Evolutionary conservation across 2,329 filamentous ascomycete species (phyloP), one percentile per base, ranked within the genome.

Genomic region (Pseudogymnoascus sp.): DNA sequence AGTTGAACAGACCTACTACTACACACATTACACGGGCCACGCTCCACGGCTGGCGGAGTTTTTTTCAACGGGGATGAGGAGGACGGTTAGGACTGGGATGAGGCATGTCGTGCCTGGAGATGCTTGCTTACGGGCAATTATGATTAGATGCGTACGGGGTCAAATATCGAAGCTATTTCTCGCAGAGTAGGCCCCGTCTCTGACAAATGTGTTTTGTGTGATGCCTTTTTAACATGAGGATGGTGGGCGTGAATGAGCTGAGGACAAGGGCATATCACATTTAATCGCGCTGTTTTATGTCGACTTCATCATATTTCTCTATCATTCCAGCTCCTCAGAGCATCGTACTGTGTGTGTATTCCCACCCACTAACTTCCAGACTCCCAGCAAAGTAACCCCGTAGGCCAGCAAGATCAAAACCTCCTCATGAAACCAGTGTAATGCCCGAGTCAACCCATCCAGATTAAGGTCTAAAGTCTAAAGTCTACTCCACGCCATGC

Each of bases 1-100:
- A 48, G 41, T 48, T 48, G 23, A 52, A 28, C 41, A 52, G 41
- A 52, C 23, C n/a, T 52, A 52, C 39, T 45, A 21, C 19, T 34
- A 28, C 23, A 48, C 23, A 52, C 23, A 13, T 15, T 52, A 52
- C 23, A 52, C 41, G 41, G 41, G 41, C 23, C 41, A 15, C 23
- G 41, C 41, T 30, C 41, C 41, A 30, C 41, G 41, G 41, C 23
- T 23, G 37, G 37, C 37, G 37, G 18, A 9, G 37, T 39, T 52
- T 52, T 45, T 41, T 52, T 52, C 18, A 30, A 30, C 23, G 41
- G 41, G 18, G 23, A 39, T 12, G 4, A 5, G 38, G 19, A 39
- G 19, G 19, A 12, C 15, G 37, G 4, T 37, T 15, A 7, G 33
- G 5, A 10, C 4, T n/a, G 35, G 35, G 35, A 6, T 21, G 10